Conservation (phyloP, 495 filamentous ascomycete genomes). For the Penicillium cataractarum region DNA sequence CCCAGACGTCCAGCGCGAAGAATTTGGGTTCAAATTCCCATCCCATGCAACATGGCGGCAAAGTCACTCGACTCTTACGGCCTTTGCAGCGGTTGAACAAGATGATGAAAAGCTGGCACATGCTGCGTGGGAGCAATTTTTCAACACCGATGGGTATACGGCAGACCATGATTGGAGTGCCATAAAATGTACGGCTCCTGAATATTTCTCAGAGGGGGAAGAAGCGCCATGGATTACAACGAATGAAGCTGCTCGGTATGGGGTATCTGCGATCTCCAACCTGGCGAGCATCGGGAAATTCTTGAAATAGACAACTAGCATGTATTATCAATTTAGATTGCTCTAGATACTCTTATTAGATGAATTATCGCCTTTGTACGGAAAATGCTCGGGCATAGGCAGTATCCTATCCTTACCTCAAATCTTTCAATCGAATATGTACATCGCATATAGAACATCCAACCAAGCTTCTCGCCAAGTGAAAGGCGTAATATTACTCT, state of each 20-base stretch:
- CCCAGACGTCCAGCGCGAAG: constrained; percentile 14
- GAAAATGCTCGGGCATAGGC: neutral
- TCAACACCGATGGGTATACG: constrained; percentile 23
- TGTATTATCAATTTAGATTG: too few relatives aligned
- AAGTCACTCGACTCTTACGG: constrained; percentile 26
- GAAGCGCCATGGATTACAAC: constrained; percentile 28
- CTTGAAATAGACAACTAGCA: neutral
- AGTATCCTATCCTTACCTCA: neutral
- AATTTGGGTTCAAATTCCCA: constrained; percentile 30
- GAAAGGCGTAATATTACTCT: neutral
- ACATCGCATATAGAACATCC: neutral
- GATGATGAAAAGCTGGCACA: constrained; percentile 9
- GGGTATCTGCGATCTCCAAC: constrained; percentile 28
- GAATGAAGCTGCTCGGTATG: constrained; percentile 29
- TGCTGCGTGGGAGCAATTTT: constrained; percentile 23
- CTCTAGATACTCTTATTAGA: neutral
- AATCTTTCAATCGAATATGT: neutral
- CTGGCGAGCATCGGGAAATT: constrained; percentile 23
- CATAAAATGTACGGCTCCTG: constrained; percentile 11
- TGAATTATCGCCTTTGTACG: neutral
- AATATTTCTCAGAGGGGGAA: constrained; percentile 14
- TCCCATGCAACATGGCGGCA: constrained; percentile 25
- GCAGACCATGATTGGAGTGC: constrained; percentile 18
- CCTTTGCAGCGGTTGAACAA: constrained; percentile 22
- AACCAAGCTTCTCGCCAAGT: neutral